Percentiles rank a stretch among this genome's conserved stretches.
phyloP scores from a whole-genome alignment of 2,329 filamentous ascomycete species.

The Sclerotinia nivalis region DNA sequence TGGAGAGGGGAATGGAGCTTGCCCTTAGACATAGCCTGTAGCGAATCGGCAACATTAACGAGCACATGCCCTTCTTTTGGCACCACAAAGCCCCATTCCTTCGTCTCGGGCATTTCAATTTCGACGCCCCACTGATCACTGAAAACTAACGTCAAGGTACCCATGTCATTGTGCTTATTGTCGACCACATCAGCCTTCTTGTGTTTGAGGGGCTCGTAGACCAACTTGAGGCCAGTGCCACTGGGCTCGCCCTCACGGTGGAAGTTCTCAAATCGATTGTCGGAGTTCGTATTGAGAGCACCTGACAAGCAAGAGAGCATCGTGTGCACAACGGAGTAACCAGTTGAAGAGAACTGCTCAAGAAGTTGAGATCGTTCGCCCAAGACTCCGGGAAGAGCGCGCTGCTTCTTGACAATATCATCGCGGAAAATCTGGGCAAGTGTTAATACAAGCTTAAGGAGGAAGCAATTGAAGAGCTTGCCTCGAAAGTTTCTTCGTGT shows the following conservation, averaged over 20 bases:
- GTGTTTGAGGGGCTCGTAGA: background rate
- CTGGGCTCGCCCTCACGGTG: background rate
- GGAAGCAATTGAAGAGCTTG: too few relatives aligned
- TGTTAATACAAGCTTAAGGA: too few relatives aligned
- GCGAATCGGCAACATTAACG: slow-evolving; percentile 58
- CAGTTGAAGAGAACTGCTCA: too few relatives aligned
- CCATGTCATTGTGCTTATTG: slow-evolving; percentile 55
- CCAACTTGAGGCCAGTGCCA: background rate
- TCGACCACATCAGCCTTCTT: background rate
- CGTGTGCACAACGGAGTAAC: too few relatives aligned
- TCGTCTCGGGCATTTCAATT: slow-evolving; percentile 50
- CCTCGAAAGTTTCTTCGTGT: too few relatives aligned
- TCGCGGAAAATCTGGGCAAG: too few relatives aligned
- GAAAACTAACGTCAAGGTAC: slow-evolving; percentile 56
- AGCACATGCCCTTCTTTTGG: slow-evolving; percentile 53
- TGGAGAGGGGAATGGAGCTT: slow-evolving; percentile 57
- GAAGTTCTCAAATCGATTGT: background rate
- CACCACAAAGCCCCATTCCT: slow-evolving; percentile 54
- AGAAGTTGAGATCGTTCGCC: too few relatives aligned
- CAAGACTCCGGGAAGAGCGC: too few relatives aligned
- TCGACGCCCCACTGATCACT: slow-evolving; percentile 50
- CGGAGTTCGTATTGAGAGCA: background rate
- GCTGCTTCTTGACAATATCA: too few relatives aligned
- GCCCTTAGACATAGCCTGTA: slow-evolving; percentile 54
- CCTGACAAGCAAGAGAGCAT: too few relatives aligned